A percentile compares a stretch with the other conserved stretches of the same genome.
Conservation (phyloP, 2,329 filamentous ascomycete genomes). For the Alternaria ventricosa region DNA sequence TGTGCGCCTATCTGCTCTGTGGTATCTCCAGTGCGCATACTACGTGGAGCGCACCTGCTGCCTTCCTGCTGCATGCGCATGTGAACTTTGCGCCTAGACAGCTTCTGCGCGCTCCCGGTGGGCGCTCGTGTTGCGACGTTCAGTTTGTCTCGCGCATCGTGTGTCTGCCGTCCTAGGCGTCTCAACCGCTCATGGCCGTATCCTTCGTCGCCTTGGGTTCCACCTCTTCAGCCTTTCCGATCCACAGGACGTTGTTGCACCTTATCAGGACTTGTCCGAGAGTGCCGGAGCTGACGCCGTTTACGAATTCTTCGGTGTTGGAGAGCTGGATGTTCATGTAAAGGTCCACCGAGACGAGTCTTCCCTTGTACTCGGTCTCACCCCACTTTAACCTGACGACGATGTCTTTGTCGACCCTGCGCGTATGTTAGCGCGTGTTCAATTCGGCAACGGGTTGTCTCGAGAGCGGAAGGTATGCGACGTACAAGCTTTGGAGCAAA, state of each 20-base stretch:
- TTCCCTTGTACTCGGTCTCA: constrained; percentile 95
- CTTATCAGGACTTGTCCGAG: constrained; percentile 92
- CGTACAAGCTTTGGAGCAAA: constrained; percentile 90
- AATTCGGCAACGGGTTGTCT: background rate
- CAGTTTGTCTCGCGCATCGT: constrained; percentile 1
- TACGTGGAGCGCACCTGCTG: constrained; percentile 6
- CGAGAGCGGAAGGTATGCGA: constrained; percentile 28
- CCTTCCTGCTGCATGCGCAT: background rate
- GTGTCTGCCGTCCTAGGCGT: background rate
- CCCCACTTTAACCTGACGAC: constrained; percentile 97
- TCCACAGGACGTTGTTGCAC: constrained; percentile 99
- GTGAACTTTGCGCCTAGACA: background rate
- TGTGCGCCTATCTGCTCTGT: constrained; percentile 14
- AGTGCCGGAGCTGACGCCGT: constrained; percentile 81
- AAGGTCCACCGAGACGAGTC: constrained; percentile 89
- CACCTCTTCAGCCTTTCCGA: constrained; percentile 64
- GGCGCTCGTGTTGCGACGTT: background rate
- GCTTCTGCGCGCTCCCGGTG: background rate
- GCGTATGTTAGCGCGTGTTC: constrained; percentile 13
- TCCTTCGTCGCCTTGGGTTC: constrained; percentile 52
- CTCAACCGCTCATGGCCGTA: constrained; percentile 50
- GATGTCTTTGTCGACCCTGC: constrained; percentile 85
- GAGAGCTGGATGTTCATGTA: constrained; percentile 99
- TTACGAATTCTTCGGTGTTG: constrained; percentile 89
- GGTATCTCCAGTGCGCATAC: constrained; percentile 20